These are phyloP conservation scores for Perkinsus olseni DNA, from an alignment of 169 alveolate genomes.

Conservation along the genomic window DNA sequence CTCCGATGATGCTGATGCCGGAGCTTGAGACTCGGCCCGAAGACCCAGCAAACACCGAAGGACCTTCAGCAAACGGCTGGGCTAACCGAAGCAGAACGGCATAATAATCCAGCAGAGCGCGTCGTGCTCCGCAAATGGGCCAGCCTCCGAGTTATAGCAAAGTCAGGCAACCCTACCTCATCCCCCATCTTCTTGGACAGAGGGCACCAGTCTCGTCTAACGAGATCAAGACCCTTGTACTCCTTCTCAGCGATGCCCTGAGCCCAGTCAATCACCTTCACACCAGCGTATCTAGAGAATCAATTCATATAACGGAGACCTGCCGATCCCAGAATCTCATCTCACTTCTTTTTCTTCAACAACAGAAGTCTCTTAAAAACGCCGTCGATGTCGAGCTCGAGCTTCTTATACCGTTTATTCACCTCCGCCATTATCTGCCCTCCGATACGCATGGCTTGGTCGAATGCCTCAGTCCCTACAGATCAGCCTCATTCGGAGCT, in stretches of 20 bases:
- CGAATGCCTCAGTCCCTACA: constrained; percentile 29
- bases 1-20: not conserved
- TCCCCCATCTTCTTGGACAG: constrained; percentile 79
- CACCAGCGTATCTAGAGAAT: not conserved
- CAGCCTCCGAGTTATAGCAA: constrained; percentile 4
- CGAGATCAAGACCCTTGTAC: constrained; percentile 95
- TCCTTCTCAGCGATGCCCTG: constrained; percentile 62
- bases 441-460: constrained; percentile 78
- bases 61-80: too few relatives aligned
- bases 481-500: not conserved
- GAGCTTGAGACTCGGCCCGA: not conserved
- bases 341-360: constrained; percentile 90
- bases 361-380: constrained; percentile 85
- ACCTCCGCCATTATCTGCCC: constrained; percentile 67
- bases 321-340: constrained; percentile 81
- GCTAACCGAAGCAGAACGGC: too few relatives aligned
- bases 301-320: not conserved
- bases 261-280: constrained; percentile 57
- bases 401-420: constrained; percentile 82
- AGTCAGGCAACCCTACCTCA: constrained; percentile 33
- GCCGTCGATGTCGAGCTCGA: constrained; percentile 96
- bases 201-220: constrained; percentile 95
- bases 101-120: too few relatives aligned
- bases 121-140: too few relatives aligned
- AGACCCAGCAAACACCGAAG: not conserved